These are phyloP conservation scores for Gilbertella persicaria DNA, from an alignment of 371 early-diverging fungal genomes.

Conservation along the genomic window DNA sequence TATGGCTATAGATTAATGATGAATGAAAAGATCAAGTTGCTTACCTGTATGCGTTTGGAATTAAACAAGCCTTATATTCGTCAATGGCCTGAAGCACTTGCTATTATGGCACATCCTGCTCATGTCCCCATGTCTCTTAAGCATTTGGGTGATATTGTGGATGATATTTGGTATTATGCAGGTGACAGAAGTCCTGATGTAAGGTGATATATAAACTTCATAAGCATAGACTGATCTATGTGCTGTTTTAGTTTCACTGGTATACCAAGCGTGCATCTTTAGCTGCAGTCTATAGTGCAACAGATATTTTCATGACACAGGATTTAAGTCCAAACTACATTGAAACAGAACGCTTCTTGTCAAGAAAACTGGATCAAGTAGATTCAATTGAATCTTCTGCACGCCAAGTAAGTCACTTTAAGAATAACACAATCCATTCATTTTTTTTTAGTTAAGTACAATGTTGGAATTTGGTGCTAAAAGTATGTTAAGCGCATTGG, in stretches of 20 bases:
- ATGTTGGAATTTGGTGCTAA: constrained; percentile 52
- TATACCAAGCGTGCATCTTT: constrained; percentile 82
- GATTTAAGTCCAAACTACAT: constrained; percentile 73
- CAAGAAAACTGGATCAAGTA: constrained; percentile 74
- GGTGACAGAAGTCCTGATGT: constrained; percentile 85
- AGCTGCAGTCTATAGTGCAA: constrained; percentile 80
- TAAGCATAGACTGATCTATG: not conserved
- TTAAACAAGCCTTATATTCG: constrained; percentile 71
- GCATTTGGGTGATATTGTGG: constrained; percentile 72
- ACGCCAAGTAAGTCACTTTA: constrained; percentile 37
- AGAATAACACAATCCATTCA: not conserved
- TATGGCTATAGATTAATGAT: constrained; percentile 27
- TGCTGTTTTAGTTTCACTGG: constrained; percentile 73
- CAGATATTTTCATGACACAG: constrained; percentile 89
- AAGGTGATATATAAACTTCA: constrained; percentile 21
- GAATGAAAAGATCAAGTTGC: constrained; percentile 63
- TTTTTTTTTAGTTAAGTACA: constrained; percentile 32
- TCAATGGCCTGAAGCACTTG: constrained; percentile 88
- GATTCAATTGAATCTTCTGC: constrained; percentile 61
- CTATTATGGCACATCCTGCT: constrained; percentile 76
- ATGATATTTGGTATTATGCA: constrained; percentile 88
- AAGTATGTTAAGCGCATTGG: constrained; percentile 36
- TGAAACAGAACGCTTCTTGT: constrained; percentile 77
- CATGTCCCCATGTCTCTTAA: constrained; percentile 71
- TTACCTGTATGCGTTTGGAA: constrained; percentile 69